Percentiles rank a stretch among this genome's conserved stretches.
These are phyloP conservation scores for Trichoderma breve DNA, from an alignment of 2,329 filamentous ascomycete genomes.

Conservation along the genomic window DNA sequence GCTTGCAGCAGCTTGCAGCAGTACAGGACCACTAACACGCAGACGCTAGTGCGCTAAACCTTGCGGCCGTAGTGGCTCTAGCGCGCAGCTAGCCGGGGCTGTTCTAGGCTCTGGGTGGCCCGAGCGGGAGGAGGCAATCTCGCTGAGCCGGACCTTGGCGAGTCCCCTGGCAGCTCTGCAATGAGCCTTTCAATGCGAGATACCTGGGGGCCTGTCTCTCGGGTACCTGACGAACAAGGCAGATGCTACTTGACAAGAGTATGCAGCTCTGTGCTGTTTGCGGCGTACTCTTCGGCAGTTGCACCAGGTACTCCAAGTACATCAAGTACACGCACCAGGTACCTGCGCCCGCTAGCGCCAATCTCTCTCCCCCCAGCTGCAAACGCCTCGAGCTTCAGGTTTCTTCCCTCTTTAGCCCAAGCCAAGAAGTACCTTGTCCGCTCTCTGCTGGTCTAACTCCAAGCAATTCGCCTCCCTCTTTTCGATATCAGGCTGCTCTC, in stretches of 20 bases:
- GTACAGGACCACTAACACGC: background rate
- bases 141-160: background rate
- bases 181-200: background rate
- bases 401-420: background rate
- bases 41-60: background rate
- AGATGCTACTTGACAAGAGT: background rate
- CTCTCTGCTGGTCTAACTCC: background rate
- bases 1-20: background rate
- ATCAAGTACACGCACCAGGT: background rate
- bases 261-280: background rate
- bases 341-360: background rate
- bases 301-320: background rate
- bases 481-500: conserved; percentile 13
- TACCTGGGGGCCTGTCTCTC: background rate
- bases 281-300: background rate
- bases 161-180: background rate
- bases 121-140: conserved; percentile 15
- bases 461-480: conserved; percentile 9
- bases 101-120: conserved; percentile 16
- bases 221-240: background rate
- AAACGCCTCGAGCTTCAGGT: conserved; percentile 5
- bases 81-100: background rate
- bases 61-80: conserved; percentile 6
- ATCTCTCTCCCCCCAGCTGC: background rate
- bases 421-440: background rate